Percentiles rank a stretch among this genome's conserved stretches.
phyloP scores from a whole-genome alignment of 2,329 filamentous ascomycete species.

The Cercospora sp. region DNA sequence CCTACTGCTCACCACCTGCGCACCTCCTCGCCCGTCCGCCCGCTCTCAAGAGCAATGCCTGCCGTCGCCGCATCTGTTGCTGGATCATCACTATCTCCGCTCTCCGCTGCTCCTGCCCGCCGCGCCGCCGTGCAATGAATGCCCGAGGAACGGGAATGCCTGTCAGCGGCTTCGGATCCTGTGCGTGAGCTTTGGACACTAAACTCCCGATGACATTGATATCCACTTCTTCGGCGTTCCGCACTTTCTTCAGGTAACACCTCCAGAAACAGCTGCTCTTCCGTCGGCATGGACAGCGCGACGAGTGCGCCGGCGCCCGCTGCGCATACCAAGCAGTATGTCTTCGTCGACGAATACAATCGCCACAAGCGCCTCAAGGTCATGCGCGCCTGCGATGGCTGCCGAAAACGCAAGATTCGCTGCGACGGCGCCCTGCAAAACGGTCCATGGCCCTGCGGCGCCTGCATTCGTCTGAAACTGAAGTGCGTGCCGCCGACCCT shows the following conservation, averaged over 20 bases:
- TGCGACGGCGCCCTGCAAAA: constrained; percentile 97
- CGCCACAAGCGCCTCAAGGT: constrained; percentile 96
- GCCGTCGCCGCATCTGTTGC: not conserved
- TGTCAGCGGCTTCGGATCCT: constrained; percentile 10
- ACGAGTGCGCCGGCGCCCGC: constrained; percentile 50
- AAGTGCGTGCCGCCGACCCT: constrained; percentile 89
- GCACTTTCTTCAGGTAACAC: constrained; percentile 14
- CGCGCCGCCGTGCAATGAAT: not conserved
- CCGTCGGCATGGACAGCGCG: constrained; percentile 22
- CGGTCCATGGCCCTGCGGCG: constrained; percentile 87
- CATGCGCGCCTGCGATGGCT: constrained; percentile 96
- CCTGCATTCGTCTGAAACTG: constrained; percentile 87
- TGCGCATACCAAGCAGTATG: constrained; percentile 89
- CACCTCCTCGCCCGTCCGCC: not conserved
- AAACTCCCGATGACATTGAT: constrained; percentile 21
- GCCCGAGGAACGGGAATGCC: constrained; percentile 5
- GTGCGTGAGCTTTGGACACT: constrained; percentile 6
- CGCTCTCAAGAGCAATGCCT: not conserved
- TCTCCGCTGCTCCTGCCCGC: not conserved
- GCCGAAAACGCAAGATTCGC: constrained; percentile 92
- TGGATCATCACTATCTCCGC: not conserved
- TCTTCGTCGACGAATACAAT: constrained; percentile 98
- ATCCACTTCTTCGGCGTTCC: constrained; percentile 20
- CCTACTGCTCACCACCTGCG: not conserved
- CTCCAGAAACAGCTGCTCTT: constrained; percentile 16